Evolutionary conservation across 257 asterid species (phyloP).

Genomic region (Plantago major): DNA sequence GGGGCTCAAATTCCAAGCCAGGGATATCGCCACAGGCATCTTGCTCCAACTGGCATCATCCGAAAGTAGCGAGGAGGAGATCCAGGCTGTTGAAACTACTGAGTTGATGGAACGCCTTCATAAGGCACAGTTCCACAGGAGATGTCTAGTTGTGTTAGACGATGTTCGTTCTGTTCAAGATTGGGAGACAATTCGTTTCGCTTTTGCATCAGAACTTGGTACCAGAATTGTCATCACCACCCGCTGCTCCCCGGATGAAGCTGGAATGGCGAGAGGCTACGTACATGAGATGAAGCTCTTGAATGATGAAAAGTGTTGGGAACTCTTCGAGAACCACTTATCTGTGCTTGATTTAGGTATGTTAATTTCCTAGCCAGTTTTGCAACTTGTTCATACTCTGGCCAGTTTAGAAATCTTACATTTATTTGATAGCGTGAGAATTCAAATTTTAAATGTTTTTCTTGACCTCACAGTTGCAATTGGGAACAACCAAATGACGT

Average conservation of each 20-base stretch:
- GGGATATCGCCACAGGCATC: not conserved
- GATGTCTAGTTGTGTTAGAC: no score
- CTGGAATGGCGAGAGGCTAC: not conserved
- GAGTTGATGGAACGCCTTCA: conserved; percentile 12
- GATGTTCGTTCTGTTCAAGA: not conserved
- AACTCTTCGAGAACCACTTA: not conserved
- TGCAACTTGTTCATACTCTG: no score
- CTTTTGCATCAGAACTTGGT: not conserved
- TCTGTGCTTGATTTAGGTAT: not conserved
- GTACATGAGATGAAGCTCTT: not conserved
- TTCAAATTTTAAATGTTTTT: no score
- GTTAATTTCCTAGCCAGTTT: not conserved
- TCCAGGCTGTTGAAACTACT: not conserved
- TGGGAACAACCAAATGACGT: not conserved
- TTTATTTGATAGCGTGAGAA: no score
- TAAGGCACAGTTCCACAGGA: not conserved
- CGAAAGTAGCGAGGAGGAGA: not conserved
- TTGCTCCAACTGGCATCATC: not conserved
- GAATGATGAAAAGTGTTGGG: not conserved
- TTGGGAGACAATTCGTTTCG: conserved; percentile 14
- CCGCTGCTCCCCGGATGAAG: not conserved
- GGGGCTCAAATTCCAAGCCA: not conserved
- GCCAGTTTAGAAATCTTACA: no score
- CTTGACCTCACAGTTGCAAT: not conserved
- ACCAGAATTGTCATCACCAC: not conserved